Conservation (phyloP, 129 eudicot genomes). For the Saussurea involucrata region DNA sequence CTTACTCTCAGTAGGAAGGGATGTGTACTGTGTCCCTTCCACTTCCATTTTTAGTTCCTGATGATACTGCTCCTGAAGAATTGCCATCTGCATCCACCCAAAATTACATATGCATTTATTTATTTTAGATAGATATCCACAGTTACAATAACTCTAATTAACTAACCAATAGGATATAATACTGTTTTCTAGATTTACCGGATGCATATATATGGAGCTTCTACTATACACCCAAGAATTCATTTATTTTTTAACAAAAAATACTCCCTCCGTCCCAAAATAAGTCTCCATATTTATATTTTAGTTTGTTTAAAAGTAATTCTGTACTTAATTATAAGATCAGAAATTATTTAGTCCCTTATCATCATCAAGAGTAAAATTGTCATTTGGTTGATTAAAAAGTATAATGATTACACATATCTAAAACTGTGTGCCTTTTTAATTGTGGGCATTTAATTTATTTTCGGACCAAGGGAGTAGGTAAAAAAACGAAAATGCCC, state of each 20-base stretch:
- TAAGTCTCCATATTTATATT: no score
- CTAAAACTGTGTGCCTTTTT: no score
- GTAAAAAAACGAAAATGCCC: neutral
- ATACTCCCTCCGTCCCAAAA: no score
- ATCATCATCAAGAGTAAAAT: no score
- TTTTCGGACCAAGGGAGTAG: no score
- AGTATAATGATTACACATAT: no score
- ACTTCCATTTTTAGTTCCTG: slow-evolving; percentile 52
- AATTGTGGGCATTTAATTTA: no score
- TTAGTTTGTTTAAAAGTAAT: no score
- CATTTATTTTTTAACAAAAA: no score
- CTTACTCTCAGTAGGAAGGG: slow-evolving; percentile 21
- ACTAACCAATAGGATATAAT: neutral
- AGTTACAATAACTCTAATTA: neutral
- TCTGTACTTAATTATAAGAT: no score
- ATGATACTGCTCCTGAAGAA: slow-evolving; percentile 46
- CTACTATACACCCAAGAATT: neutral
- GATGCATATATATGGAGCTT: neutral
- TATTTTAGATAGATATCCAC: neutral
- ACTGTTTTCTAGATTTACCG: neutral
- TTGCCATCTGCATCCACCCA: slow-evolving; percentile 45
- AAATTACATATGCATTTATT: neutral
- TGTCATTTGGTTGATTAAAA: no score
- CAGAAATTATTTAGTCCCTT: no score
- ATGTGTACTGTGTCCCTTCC: slow-evolving; percentile 30